These are phyloP conservation scores for Lipomyces anomalus DNA, from an alignment of 805 yeast genomes.

Conservation along the genomic window DNA sequence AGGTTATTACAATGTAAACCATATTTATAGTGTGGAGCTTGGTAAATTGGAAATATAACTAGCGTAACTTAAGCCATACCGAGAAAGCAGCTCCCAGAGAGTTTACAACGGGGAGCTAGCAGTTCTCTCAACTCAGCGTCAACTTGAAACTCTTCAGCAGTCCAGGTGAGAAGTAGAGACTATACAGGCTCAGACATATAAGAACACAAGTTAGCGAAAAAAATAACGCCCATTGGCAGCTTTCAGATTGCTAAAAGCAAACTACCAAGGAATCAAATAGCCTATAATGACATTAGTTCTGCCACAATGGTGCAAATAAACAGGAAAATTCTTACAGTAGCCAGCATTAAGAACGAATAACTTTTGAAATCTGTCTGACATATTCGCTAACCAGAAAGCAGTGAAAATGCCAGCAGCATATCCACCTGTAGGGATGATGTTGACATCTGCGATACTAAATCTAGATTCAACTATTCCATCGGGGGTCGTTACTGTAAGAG, in stretches of 20 bases:
- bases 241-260: constrained; percentile 19
- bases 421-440: constrained; percentile 34
- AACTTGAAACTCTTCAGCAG: constrained; percentile 17
- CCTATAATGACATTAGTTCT: background rate
- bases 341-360: constrained; percentile 27
- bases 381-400: constrained; percentile 29
- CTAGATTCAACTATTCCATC: too few relatives aligned
- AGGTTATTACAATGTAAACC: constrained; percentile 14
- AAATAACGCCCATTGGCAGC: constrained; percentile 13
- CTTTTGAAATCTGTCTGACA: constrained; percentile 32
- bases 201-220: constrained; percentile 18
- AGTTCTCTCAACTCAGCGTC: constrained; percentile 21
- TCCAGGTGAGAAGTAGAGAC: constrained; percentile 21
- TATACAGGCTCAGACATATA: constrained; percentile 19
- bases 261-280: constrained; percentile 10
- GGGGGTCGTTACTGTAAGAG: constrained; percentile 15
- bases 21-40: constrained; percentile 17
- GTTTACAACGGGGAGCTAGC: constrained; percentile 14
- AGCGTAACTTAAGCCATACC: constrained; percentile 20
- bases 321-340: constrained; percentile 1
- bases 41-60: constrained; percentile 16
- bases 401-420: constrained; percentile 32
- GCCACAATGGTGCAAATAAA: too few relatives aligned
- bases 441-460: constrained; percentile 30
- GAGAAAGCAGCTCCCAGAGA: constrained; percentile 13